phyloP scores from a whole-genome alignment of 106 monocot species.

The Agapanthus africanus region DNA sequence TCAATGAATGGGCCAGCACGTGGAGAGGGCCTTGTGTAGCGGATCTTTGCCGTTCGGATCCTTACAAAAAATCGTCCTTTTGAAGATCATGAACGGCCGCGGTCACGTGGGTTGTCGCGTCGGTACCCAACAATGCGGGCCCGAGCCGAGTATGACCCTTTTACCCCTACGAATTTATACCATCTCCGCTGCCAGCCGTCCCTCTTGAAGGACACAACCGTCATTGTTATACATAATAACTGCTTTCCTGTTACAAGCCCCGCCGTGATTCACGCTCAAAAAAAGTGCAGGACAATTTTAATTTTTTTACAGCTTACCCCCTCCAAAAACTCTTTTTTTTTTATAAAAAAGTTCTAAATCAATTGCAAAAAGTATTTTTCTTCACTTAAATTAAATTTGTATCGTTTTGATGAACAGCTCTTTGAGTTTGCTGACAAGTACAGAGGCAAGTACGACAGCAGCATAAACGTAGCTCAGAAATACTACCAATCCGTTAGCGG shows the following conservation, averaged over 20 bases:
- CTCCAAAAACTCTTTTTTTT: no score
- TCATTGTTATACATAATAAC: not conserved
- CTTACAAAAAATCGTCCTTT: not conserved
- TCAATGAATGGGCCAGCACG: no score
- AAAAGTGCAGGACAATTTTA: no score
- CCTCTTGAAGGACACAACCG: not conserved
- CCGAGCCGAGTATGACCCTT: not conserved
- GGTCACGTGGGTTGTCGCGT: slow-evolving; percentile 9
- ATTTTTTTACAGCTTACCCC: no score
- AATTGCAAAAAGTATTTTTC: no score
- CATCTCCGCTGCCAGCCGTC: not conserved
- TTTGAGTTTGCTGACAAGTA: slow-evolving; percentile 94
- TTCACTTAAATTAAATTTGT: no score
- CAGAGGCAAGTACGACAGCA: slow-evolving; percentile 89
- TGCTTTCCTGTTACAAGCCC: no score
- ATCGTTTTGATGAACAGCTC: slow-evolving; percentile 35
- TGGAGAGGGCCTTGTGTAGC: no score
- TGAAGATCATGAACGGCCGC: not conserved
- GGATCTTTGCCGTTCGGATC: slow-evolving; percentile 18
- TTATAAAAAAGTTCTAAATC: no score
- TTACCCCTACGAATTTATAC: not conserved
- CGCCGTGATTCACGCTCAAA: no score
- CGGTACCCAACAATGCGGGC: not conserved
- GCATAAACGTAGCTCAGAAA: slow-evolving; percentile 75
- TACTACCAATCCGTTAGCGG: slow-evolving; percentile 87